Percentiles rank a stretch among this genome's conserved stretches.
These are phyloP conservation scores for Colletotrichum agaves DNA, from an alignment of 2,329 filamentous ascomycete species.

Conservation along the genomic window DNA sequence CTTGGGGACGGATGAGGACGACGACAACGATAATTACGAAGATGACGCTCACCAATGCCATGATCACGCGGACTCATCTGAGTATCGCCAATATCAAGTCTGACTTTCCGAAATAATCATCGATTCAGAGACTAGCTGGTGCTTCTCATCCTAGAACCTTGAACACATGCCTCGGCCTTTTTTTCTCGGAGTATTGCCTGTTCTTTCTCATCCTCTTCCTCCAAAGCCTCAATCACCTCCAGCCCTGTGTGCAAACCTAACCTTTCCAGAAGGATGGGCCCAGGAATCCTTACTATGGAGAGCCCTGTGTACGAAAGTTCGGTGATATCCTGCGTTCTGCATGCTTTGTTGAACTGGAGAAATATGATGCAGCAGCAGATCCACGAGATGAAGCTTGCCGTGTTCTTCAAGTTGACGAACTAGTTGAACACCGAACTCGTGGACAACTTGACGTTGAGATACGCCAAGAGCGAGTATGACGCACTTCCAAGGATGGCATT, in stretches of 20 bases:
- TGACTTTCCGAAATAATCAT: too few relatives aligned
- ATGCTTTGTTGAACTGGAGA: conserved; percentile 66
- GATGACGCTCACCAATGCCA: too few relatives aligned
- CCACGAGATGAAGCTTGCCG: conserved; percentile 65
- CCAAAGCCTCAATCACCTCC: conserved; percentile 54
- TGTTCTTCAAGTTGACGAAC: conserved; percentile 65
- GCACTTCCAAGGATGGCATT: conserved; percentile 57
- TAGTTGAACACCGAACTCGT: conserved; percentile 71
- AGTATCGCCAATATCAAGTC: too few relatives aligned
- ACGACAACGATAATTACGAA: too few relatives aligned
- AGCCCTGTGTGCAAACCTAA: conserved; percentile 66
- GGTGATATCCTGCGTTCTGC: conserved; percentile 52
- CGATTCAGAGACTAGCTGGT: too few relatives aligned
- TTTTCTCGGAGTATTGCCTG: too few relatives aligned
- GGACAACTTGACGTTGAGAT: conserved; percentile 66
- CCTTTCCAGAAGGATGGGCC: conserved; percentile 57
- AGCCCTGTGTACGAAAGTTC: conserved; percentile 45
- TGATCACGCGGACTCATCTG: too few relatives aligned
- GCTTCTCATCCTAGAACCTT: too few relatives aligned
- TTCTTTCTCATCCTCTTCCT: neutral
- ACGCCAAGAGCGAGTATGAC: conserved; percentile 70
- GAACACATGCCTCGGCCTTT: too few relatives aligned
- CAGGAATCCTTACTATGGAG: conserved; percentile 56
- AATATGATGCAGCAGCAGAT: conserved; percentile 65
- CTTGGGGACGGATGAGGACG: too few relatives aligned